Conservation (phyloP, 345 rosid genomes). For the Eucalyptus polybractea region DNA sequence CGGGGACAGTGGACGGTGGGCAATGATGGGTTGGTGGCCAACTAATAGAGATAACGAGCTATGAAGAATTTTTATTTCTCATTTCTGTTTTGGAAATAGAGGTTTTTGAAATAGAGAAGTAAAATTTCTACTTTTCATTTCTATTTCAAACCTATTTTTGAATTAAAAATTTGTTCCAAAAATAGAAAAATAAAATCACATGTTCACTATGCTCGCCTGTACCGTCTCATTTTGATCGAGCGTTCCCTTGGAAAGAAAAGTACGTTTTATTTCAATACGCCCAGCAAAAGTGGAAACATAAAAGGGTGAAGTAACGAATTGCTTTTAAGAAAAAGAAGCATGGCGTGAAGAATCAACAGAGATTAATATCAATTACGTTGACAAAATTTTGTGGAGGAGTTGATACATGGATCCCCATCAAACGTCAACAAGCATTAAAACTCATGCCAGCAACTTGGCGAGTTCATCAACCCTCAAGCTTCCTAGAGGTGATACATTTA, state of each 20-base stretch:
- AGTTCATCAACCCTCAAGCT: conserved; percentile 73
- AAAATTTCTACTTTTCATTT: too few species aligned
- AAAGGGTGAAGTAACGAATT: not conserved
- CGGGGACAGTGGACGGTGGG: too few species aligned
- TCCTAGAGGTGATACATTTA: conserved; percentile 34
- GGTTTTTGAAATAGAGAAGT: accelerated
- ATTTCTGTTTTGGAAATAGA: too few species aligned
- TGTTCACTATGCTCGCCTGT: accelerated
- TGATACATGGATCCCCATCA: not conserved
- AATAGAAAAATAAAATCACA: too few species aligned
- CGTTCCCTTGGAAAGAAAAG: not conserved
- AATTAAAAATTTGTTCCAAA: too few species aligned
- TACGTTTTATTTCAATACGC: not conserved
- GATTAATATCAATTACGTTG: not conserved
- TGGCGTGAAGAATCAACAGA: not conserved
- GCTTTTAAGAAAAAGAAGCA: not conserved
- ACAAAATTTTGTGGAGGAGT: not conserved
- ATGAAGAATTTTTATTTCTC: too few species aligned
- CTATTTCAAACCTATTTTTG: too few species aligned
- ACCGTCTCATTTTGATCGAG: not conserved
- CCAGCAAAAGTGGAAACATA: not conserved
- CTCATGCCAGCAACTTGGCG: conserved; percentile 60
- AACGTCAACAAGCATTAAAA: not conserved
- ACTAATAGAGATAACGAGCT: too few species aligned
- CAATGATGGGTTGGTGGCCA: too few species aligned